A percentile compares a stretch with the other conserved stretches of the same genome.
phyloP scores from a whole-genome alignment of 225 moss, liverwort and hornwort genomes.

The Sphagnum tenellum region DNA sequence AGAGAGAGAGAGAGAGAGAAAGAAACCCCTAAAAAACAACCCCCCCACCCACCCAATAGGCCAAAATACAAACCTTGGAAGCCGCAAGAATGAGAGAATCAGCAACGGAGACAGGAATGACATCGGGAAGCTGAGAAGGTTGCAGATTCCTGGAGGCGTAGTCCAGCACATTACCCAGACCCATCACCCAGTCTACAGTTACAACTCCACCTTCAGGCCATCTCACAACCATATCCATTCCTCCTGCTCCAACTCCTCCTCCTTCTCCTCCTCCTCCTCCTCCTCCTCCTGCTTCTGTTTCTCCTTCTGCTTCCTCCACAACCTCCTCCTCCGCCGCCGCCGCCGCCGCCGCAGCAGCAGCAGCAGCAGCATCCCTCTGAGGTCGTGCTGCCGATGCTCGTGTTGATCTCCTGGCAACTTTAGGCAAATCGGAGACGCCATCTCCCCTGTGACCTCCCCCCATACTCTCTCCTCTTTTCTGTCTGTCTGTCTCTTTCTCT shows the following conservation, averaged over 20 bases:
- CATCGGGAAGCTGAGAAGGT: conserved; percentile 56
- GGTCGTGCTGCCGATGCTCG: conserved; percentile 32
- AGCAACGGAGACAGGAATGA: conserved; percentile 60
- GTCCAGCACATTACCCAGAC: conserved; percentile 52
- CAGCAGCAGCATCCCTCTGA: not conserved
- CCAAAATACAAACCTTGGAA: conserved; percentile 30
- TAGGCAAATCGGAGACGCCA: not conserved
- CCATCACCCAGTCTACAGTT: conserved; percentile 64
- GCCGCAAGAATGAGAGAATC: conserved; percentile 62
- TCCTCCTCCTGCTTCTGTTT: conserved; percentile 1
- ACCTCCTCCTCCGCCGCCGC: too few relatives aligned
- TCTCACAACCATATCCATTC: conserved; percentile 12
- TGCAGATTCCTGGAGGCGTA: conserved; percentile 57
- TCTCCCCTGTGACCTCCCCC: too few relatives aligned
- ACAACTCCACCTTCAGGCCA: conserved; percentile 73
- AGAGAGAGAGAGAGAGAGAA: not conserved
- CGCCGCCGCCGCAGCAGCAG: too few relatives aligned
- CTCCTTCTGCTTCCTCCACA: not conserved
- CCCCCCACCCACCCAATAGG: not conserved
- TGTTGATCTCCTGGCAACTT: conserved; percentile 28
- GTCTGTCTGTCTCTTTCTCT: too few relatives aligned
- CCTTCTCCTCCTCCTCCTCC: not conserved
- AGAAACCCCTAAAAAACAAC: not conserved
- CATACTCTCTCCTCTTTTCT: too few relatives aligned
- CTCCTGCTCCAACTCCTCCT: not conserved